A percentile compares a stretch with the other conserved stretches of the same genome.
Conservation (phyloP, 129 eudicot species). For the Artemisia argyi region DNA sequence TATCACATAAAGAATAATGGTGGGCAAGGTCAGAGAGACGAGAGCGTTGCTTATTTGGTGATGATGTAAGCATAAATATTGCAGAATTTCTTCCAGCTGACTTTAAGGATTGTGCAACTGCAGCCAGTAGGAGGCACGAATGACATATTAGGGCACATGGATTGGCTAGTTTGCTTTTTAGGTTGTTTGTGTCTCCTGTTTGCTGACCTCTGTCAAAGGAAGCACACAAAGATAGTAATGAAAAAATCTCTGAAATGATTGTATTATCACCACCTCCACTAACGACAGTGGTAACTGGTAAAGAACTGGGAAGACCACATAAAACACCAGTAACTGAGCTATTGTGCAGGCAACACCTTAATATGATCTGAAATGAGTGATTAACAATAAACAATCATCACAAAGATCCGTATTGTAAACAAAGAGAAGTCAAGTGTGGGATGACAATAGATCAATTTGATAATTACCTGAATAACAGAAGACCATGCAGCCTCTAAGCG, state of each 20-base stretch:
- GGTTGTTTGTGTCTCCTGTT: slow-evolving; percentile 56
- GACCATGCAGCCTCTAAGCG: slow-evolving; percentile 60
- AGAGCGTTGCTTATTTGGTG: slow-evolving; percentile 75
- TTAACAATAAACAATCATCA: neutral
- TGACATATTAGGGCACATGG: slow-evolving; percentile 58
- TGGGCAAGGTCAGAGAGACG: slow-evolving; percentile 87
- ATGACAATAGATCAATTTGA: neutral
- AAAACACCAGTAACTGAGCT: slow-evolving; percentile 57
- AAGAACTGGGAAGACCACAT: slow-evolving; percentile 91
- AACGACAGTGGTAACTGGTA: slow-evolving; percentile 92
- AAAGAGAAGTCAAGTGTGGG: neutral
- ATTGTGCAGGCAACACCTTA: slow-evolving; percentile 84
- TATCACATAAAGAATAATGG: slow-evolving; percentile 75
- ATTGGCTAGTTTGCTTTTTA: slow-evolving; percentile 53
- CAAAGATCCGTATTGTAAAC: neutral
- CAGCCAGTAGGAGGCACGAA: slow-evolving; percentile 68
- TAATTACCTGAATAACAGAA: slow-evolving; percentile 76
- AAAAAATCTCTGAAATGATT: slow-evolving; percentile 80
- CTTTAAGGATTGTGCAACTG: slow-evolving; percentile 81
- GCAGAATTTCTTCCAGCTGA: slow-evolving; percentile 84
- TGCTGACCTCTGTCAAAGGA: slow-evolving; percentile 55
- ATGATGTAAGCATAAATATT: slow-evolving; percentile 72
- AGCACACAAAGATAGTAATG: slow-evolving; percentile 72
- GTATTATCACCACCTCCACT: slow-evolving; percentile 98
- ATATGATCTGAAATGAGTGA: slow-evolving; percentile 59